These are phyloP conservation scores for Baeospora myosura DNA, from an alignment of 1,284 basidiomycete genomes.

Conservation along the genomic window DNA sequence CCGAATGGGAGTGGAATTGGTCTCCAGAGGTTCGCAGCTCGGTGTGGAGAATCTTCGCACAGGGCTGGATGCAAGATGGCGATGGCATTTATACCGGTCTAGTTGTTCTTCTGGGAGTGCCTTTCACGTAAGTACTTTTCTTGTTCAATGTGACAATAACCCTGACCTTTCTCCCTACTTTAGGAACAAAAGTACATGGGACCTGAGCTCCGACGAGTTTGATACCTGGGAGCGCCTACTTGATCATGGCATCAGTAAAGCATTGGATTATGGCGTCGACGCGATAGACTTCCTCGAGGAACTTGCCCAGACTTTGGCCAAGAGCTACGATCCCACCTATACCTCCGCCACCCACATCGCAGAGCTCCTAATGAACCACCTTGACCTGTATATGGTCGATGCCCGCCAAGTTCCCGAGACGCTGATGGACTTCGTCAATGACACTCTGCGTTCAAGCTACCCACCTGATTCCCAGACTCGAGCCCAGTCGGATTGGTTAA, in stretches of 20 bases:
- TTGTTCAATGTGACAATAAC: not conserved
- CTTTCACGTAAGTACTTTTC: slow-evolving; percentile 45
- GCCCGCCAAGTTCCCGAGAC: slow-evolving; percentile 39
- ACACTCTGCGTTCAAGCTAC: slow-evolving; percentile 53
- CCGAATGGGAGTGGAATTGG: slow-evolving; percentile 32
- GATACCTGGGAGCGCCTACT: slow-evolving; percentile 53
- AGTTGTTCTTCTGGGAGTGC: slow-evolving; percentile 48
- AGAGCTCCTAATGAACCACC: slow-evolving; percentile 50
- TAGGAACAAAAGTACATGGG: slow-evolving; percentile 35
- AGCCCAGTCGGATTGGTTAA: slow-evolving; percentile 51
- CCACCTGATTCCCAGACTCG: slow-evolving; percentile 52
- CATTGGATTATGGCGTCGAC: slow-evolving; percentile 53
- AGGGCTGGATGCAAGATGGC: slow-evolving; percentile 41
- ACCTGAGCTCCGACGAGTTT: slow-evolving; percentile 46
- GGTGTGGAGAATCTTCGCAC: slow-evolving; percentile 50
- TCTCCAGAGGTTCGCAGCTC: slow-evolving; percentile 26
- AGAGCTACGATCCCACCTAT: slow-evolving; percentile 34
- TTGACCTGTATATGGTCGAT: slow-evolving; percentile 36
- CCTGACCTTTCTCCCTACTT: slow-evolving; percentile 2
- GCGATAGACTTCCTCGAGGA: slow-evolving; percentile 43
- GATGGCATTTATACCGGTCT: slow-evolving; percentile 46
- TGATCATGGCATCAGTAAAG: slow-evolving; percentile 41
- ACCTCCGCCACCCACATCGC: slow-evolving; percentile 42
- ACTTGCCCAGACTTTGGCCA: slow-evolving; percentile 40
- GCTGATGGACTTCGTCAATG: slow-evolving; percentile 50